Evolutionary conservation across 164 flowering plant species (phyloP), one percentile per base, ranked within the genome.

Genomic region (Warburgia ugandensis): DNA sequence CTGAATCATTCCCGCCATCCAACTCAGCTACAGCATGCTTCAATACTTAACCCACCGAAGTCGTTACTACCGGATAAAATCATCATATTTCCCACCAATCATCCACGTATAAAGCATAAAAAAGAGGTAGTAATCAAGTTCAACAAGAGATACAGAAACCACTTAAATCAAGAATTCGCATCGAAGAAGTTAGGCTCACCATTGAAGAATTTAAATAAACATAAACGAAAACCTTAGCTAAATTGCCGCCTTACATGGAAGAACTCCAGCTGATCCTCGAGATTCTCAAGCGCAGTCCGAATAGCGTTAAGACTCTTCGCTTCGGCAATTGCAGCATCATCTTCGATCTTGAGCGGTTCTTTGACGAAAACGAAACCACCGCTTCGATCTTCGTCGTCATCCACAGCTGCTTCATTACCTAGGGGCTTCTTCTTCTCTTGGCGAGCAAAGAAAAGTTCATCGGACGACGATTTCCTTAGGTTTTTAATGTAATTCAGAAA

Each of bases 181-280:
- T n/a, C n/a, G n/a, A n/a, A n/a, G n/a, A n/a, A n/a, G n/a, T n/a
- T n/a, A n/a, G n/a, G n/a, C n/a, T n/a, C n/a, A n/a, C n/a, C n/a
- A n/a, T n/a, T n/a, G n/a, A n/a, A n/a, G n/a, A n/a, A n/a, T n/a
- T n/a, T n/a, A n/a, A n/a, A n/a, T n/a, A n/a, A 58, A 55, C 26
- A 25, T 23, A 41, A 40, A 55, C 20, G 12, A 19, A 28, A 21
- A 6, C 20, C 6, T n/a, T 4, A 63, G 23, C 44, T 51, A 61
- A 38, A 38, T 49, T 51, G 59, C 37, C 32, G 49, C 47, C 84
- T 68, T 47, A 90, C 97, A 48, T 84, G 95, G 56, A 82, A 73
- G 63, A 90, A 79, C 60, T 84, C 94, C 42, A 86, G 86, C 78
- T 86, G 96, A 70, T 83, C 94, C 49, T 84, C 97, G 25, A 90